Conservation (phyloP, 2,329 filamentous ascomycete species). For the Diaporthe sp. region DNA sequence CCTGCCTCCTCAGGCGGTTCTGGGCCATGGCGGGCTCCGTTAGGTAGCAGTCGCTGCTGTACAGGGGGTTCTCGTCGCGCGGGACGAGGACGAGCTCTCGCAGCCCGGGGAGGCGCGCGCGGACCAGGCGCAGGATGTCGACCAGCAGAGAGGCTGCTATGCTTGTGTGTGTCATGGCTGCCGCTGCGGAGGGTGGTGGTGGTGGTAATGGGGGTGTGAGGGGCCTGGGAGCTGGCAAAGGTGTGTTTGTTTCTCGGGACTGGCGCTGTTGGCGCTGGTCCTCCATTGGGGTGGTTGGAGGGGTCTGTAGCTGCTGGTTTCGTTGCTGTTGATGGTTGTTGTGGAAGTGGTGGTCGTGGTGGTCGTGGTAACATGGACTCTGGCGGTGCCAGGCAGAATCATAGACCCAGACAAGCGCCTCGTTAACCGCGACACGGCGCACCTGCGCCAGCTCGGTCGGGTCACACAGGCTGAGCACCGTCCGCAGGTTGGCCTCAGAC, state of each 20-base stretch:
- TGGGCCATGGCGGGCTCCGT: constrained; percentile 45
- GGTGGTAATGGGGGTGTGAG: constrained; percentile 42
- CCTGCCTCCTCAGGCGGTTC: constrained; percentile 49
- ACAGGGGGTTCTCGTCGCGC: constrained; percentile 48
- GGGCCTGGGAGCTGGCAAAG: not conserved
- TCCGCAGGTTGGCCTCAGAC: constrained; percentile 56
- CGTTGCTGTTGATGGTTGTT: not conserved
- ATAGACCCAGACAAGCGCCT: constrained; percentile 50
- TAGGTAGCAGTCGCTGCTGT: constrained; percentile 42
- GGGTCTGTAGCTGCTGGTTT: not conserved
- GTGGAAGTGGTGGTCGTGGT: not conserved
- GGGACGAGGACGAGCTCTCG: constrained; percentile 57
- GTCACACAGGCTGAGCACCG: constrained; percentile 54
- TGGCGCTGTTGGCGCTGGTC: not conserved
- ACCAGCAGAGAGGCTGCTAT: constrained; percentile 52
- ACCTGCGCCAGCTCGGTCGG: constrained; percentile 53
- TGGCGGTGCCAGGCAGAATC: constrained; percentile 25
- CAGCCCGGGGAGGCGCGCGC: constrained; percentile 50
- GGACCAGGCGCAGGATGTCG: constrained; percentile 52
- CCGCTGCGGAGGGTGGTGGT: constrained; percentile 38
- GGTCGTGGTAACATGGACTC: not conserved
- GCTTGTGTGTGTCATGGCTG: constrained; percentile 39
- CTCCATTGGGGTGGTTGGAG: constrained; percentile 1
- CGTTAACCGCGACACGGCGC: constrained; percentile 56
- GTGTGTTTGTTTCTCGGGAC: not conserved